Conservation (phyloP, 768 basidiomycete genomes). For the Mycena filopes region DNA sequence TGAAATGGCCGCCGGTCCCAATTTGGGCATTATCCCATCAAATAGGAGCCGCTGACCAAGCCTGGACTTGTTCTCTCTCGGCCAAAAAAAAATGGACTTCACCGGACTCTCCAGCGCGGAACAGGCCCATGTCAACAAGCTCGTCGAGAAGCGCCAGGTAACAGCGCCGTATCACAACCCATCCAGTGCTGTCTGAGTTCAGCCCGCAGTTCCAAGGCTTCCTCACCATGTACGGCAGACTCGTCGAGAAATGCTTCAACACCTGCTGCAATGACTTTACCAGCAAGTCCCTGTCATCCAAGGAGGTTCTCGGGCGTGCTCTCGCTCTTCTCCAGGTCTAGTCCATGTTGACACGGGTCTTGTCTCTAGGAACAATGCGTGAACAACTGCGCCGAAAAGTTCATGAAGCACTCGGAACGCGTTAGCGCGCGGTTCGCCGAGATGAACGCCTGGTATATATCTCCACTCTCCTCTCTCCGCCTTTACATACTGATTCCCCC, state of each 20-base stretch:
- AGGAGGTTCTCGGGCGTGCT: conserved; percentile 71
- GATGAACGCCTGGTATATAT: conserved; percentile 84
- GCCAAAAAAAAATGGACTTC: conserved; percentile 94
- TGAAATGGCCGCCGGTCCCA: too few relatives aligned
- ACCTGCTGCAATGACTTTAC: conserved; percentile 97
- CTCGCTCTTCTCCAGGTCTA: too few relatives aligned
- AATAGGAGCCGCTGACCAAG: conserved; percentile 18
- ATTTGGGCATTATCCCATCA: too few relatives aligned
- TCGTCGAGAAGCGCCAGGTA: conserved; percentile 98
- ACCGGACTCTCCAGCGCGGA: conserved; percentile 90
- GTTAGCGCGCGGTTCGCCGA: conserved; percentile 94
- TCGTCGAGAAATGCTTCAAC: conserved; percentile 97
- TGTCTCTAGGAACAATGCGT: conserved; percentile 96
- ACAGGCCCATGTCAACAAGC: conserved; percentile 94
- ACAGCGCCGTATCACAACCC: background rate
- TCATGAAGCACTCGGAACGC: conserved; percentile 95
- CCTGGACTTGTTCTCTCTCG: too few relatives aligned
- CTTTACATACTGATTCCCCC: background rate
- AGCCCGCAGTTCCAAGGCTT: conserved; percentile 94
- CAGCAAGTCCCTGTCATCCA: conserved; percentile 89
- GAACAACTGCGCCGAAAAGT: conserved; percentile 96
- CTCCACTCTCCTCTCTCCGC: background rate
- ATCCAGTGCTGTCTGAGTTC: conserved; percentile 9
- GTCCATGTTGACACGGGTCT: too few relatives aligned
- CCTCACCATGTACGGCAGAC: conserved; percentile 90